phyloP scores from a whole-genome alignment of 768 basidiomycete species.

The Termitomyces sp. region DNA sequence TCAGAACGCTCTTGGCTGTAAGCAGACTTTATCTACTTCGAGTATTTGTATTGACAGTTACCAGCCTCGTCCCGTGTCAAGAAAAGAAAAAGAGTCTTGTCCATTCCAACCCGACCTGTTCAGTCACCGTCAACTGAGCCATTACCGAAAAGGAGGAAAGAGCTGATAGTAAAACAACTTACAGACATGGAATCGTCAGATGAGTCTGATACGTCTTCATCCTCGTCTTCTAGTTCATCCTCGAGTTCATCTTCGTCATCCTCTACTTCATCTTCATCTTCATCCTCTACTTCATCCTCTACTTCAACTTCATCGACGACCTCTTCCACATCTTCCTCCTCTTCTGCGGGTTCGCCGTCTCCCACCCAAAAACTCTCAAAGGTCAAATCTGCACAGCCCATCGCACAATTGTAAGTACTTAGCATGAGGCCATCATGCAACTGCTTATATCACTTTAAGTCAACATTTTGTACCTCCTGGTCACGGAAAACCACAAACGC shows the following conservation, averaged over 20 bases:
- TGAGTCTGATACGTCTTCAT: slow-evolving; percentile 21
- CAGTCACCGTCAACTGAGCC: background rate
- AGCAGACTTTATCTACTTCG: background rate
- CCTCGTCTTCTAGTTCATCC: slow-evolving; percentile 10
- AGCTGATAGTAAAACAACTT: slow-evolving; percentile 3
- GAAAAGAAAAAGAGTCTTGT: slow-evolving; percentile 23
- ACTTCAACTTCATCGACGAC: background rate
- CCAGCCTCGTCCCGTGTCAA: slow-evolving; percentile 9
- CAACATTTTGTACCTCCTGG: slow-evolving; percentile 14
- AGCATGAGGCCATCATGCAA: background rate
- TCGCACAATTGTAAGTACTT: slow-evolving; percentile 13
- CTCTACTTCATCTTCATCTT: slow-evolving; percentile 20
- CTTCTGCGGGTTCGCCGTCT: slow-evolving; percentile 14
- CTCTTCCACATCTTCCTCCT: background rate
- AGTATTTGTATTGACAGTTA: background rate
- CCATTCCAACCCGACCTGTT: slow-evolving; percentile 2
- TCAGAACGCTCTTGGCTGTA: slow-evolving; percentile 3
- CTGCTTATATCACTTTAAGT: slow-evolving; percentile 1
- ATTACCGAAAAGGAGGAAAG: slow-evolving; percentile 3
- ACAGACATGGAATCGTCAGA: slow-evolving; percentile 23
- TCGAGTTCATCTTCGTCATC: slow-evolving; percentile 25
- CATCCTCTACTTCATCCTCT: slow-evolving; percentile 19
- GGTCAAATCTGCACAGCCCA: background rate
- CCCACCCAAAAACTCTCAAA: slow-evolving; percentile 10
- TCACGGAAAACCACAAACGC: slow-evolving; percentile 13